Percentiles rank a stretch among this genome's conserved stretches.
These are phyloP conservation scores for Russula griseocarnosa DNA, from an alignment of 768 basidiomycete species.

Conservation along the genomic window DNA sequence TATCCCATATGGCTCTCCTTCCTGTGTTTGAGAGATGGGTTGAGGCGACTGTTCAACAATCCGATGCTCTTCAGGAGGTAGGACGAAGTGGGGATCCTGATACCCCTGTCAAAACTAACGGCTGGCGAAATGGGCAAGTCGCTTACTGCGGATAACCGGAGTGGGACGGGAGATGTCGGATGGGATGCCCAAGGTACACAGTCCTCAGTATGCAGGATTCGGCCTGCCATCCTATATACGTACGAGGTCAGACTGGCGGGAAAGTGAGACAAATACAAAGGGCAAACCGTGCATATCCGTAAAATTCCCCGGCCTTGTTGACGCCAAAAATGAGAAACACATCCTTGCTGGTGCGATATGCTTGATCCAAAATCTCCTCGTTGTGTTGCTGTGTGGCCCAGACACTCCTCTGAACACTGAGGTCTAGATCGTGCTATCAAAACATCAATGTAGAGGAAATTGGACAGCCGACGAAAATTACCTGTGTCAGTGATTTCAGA, in stretches of 20 bases:
- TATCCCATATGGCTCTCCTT: background rate
- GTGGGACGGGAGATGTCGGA: background rate
- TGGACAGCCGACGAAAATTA: slow-evolving; percentile 35
- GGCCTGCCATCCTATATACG: slow-evolving; percentile 64
- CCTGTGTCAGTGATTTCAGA: slow-evolving; percentile 81
- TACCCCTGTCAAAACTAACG: background rate
- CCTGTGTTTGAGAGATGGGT: slow-evolving; percentile 24
- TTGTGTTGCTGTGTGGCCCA: slow-evolving; percentile 97
- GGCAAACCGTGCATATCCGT: slow-evolving; percentile 78
- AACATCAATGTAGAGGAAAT: background rate
- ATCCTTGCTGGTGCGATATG: slow-evolving; percentile 84
- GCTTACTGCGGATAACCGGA: background rate
- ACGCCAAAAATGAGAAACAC: slow-evolving; percentile 90
- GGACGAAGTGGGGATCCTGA: slow-evolving; percentile 27
- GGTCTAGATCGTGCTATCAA: slow-evolving; percentile 66
- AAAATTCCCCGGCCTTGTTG: slow-evolving; percentile 93
- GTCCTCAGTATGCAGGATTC: slow-evolving; percentile 50
- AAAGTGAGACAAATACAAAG: slow-evolving; percentile 1
- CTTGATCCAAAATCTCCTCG: slow-evolving; percentile 86
- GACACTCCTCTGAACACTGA: slow-evolving; percentile 69
- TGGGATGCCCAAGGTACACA: slow-evolving; percentile 53
- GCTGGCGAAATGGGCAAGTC: slow-evolving; percentile 10
- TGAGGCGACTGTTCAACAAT: slow-evolving; percentile 46
- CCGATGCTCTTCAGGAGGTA: slow-evolving; percentile 39
- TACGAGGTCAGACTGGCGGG: slow-evolving; percentile 5